Percentiles rank a stretch among this genome's conserved stretches.
Evolutionary conservation across 306 rosid genomes (phyloP).

Genomic region (Trichosanthes cucumerina): DNA sequence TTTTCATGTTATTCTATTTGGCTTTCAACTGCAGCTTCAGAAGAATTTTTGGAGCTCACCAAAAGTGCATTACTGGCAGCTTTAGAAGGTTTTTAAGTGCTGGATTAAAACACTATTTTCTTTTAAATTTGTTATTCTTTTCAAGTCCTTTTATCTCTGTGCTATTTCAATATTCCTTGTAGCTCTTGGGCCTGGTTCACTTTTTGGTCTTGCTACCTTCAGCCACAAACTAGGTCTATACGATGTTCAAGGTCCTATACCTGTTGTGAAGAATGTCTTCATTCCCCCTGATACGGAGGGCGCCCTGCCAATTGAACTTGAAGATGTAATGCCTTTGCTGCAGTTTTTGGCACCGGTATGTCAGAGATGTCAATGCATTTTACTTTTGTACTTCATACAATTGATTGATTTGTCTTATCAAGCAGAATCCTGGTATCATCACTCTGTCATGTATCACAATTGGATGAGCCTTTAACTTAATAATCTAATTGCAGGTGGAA

Average conservation of each 20-base stretch:
- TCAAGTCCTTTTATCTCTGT: conserved; percentile 16
- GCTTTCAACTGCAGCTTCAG: conserved; percentile 68
- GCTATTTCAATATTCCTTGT: conserved; percentile 14
- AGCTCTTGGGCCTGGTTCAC: conserved; percentile 95
- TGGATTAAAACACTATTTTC: conserved; percentile 11
- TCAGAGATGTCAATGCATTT: neutral
- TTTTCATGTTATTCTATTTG: conserved; percentile 4
- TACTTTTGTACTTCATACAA: neutral
- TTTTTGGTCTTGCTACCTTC: conserved; percentile 96
- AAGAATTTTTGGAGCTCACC: conserved; percentile 86
- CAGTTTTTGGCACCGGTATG: conserved; percentile 98
- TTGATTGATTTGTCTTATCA: neutral
- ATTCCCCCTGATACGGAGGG: conserved; percentile 79
- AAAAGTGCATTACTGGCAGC: conserved; percentile 96
- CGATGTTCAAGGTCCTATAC: conserved; percentile 95
- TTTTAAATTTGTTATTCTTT: neutral
- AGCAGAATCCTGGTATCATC: neutral
- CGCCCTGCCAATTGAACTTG: conserved; percentile 65
- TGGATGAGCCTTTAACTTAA: conserved; percentile 12
- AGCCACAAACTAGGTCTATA: conserved; percentile 89
- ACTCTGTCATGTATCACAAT: neutral
- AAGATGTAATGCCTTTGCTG: conserved; percentile 92
- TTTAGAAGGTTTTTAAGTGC: conserved; percentile 54
- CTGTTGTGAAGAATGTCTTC: conserved; percentile 77
- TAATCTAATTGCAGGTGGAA: conserved; percentile 55